These are phyloP conservation scores for Aspergillus olivimuriae DNA, from an alignment of 495 filamentous ascomycete genomes.

Conservation along the genomic window DNA sequence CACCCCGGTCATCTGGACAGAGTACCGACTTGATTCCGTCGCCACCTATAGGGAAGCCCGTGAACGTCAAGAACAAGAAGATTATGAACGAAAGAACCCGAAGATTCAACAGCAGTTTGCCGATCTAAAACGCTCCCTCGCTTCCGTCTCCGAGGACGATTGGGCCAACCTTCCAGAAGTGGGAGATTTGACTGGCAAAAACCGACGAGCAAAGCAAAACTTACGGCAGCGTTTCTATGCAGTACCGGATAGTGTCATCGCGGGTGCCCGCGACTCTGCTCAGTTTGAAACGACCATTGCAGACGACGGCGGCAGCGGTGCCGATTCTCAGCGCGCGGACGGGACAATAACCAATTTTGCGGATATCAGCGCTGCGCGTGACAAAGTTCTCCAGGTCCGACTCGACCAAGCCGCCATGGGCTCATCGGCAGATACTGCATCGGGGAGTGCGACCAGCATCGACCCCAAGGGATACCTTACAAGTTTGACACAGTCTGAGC, in stretches of 20 bases:
- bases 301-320: slow-evolving; percentile 62
- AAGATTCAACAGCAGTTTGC: slow-evolving; percentile 99
- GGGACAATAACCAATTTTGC: slow-evolving; percentile 96
- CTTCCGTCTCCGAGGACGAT: slow-evolving; percentile 86
- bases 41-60: slow-evolving; percentile 84
- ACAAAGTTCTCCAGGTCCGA: slow-evolving; percentile 85
- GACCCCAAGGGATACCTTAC: slow-evolving; percentile 96
- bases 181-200: slow-evolving; percentile 91
- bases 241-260: slow-evolving; percentile 93
- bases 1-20: slow-evolving; percentile 60
- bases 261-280: slow-evolving; percentile 68
- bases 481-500: slow-evolving; percentile 70
- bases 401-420: slow-evolving; percentile 82
- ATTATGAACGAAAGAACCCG: slow-evolving; percentile 93
- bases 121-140: slow-evolving; percentile 85
- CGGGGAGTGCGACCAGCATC: slow-evolving; percentile 82
- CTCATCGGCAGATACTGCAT: slow-evolving; percentile 59
- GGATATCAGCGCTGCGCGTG: slow-evolving; percentile 91
- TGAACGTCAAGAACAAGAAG: slow-evolving; percentile 81
- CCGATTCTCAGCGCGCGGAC: slow-evolving; percentile 47
- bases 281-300: slow-evolving; percentile 81
- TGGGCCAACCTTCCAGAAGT: slow-evolving; percentile 96
- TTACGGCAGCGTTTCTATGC: slow-evolving; percentile 85
- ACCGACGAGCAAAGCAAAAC: slow-evolving; percentile 76
- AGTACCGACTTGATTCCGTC: slow-evolving; percentile 72